phyloP scores from a whole-genome alignment of 306 rosid species.

The Trifolium pratense region DNA sequence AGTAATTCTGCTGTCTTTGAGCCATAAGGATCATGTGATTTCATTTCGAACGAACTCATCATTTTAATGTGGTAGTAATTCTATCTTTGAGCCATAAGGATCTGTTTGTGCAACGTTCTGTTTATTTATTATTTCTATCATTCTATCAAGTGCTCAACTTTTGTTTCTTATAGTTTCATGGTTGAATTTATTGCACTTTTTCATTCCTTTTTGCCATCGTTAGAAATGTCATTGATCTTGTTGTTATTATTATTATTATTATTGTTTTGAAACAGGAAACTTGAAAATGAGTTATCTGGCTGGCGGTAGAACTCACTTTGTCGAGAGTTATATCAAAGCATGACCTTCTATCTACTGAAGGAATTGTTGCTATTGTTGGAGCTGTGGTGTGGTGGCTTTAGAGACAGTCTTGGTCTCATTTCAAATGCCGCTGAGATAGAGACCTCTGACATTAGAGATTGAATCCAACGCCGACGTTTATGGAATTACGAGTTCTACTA shows the following conservation, averaged over 20 bases:
- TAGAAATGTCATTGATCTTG: constrained; percentile 10
- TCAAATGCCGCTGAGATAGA: constrained; percentile 68
- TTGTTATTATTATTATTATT: too few relatives aligned
- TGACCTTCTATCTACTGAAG: constrained; percentile 91
- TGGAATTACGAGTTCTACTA: too few relatives aligned
- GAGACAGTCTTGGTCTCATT: constrained; percentile 85
- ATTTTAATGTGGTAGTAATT: constrained; percentile 5
- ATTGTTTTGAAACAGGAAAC: constrained; percentile 54
- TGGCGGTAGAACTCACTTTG: constrained; percentile 80
- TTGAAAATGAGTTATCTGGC: constrained; percentile 83
- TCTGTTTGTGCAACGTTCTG: constrained; percentile 22
- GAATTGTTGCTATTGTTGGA: constrained; percentile 96
- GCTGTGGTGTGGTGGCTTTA: constrained; percentile 98
- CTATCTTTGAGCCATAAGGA: neutral
- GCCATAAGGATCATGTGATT: neutral
- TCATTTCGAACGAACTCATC: neutral
- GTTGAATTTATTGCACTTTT: constrained; percentile 21
- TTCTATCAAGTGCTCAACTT: neutral
- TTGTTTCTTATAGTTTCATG: too few relatives aligned
- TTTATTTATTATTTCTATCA: neutral
- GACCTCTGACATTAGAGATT: constrained; percentile 63
- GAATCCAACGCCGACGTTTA: constrained; percentile 74
- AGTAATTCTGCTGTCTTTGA: neutral
- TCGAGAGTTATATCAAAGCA: constrained; percentile 68
- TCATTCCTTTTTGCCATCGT: neutral